Base-by-base conservation (phyloP, 83 land plant species). In the Picea abies region DNA sequence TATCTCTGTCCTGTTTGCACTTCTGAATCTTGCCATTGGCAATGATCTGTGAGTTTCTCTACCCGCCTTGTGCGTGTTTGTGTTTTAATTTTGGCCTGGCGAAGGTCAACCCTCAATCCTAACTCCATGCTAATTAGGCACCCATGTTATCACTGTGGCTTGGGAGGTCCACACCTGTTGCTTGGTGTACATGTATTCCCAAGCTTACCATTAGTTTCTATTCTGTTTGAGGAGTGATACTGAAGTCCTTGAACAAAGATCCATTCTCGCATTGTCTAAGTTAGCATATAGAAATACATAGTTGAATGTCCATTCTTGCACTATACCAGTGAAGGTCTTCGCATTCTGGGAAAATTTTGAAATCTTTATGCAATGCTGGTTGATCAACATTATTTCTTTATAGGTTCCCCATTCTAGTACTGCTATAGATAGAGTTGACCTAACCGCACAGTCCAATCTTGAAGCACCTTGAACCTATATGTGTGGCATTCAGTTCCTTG, bases 21-120 rank as follows among this genome's bases (percentile, higher is more conserved):
- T 96, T n/a, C 92, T 94, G 65, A 92, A 94, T 81, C 94, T 96
- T 62, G 92, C 88, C 25, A 89, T 92, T 71, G 93, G 91, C 37
- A 92, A 94, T 76, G 93, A 92, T 72, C 22, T 80, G 96, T 96
- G 61, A 85, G 96, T 82, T n/a, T 32, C 80, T 44, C 68, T 32
- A 63, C 44, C 69, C 4, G 25, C 44, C 58, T 61, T 22, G 62
- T 76, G 68, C 20, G 25, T 65, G 23, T 65, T 65, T 65, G 68
- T 6, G 9, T 65, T 65, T 11, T 52, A 1, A 9, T 52, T 52
- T 52, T 52, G 11, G 56, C 14, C 12, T 11, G 56, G 12, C 14
- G 12, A 52, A 52, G 14, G 3, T 52, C 14, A 11, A 12, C 56
- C 56, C 12, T 52, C 56, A 52, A 52, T 10, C 56, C 12, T 52